Base-by-base conservation (phyloP, 805 yeast species). In the Yarrowia porcina region DNA sequence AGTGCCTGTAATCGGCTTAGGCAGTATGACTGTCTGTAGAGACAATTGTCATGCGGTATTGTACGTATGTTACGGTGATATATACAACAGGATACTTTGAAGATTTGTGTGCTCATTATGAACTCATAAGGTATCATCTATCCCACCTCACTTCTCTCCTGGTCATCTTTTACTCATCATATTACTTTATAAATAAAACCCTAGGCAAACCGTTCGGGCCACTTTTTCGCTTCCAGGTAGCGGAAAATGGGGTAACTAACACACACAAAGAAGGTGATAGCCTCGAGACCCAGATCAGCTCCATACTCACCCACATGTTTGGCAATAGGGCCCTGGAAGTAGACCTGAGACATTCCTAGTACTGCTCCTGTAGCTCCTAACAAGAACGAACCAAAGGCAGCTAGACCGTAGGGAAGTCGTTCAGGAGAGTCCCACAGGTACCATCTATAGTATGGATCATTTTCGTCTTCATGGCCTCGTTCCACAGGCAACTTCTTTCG, bases 331-430 rank as follows among this genome's bases (percentile, higher is more conserved):
- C 96, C 97, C 7, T 81, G 77, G 80, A 87, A 90, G 74, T 90
- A 90, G 7, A 85, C 88, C 72, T 90, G 97, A 25, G 88, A 80
- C 97, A 90, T 90, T 7, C 96, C 96, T 20, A 90, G 75, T 2
- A 88, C 90, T 0, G 90, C 96, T 50, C 96, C 96, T 0, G 83
- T 88, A 17, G 86, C 86, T 47, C 96, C 97, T 61, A 81, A 75
- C 2, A 82, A 68, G 68, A 89, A 89, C 1, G 91, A 81, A 18
- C 79, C 68, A 3, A 86, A 74, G 0, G 96, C 87, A 0, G 96
- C 96, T 54, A 77, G 76, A 2, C 96, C 94, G 63, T 80, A 76
- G 0, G 96, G 88, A 66, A 89, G 78, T 17, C 79, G 77, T 4
- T 70, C 71, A 47, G 77, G 77, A 66, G 86, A 82, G 71, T 90